Conservation (phyloP, 2,329 filamentous ascomycete genomes). For the Fusarium foetens region DNA sequence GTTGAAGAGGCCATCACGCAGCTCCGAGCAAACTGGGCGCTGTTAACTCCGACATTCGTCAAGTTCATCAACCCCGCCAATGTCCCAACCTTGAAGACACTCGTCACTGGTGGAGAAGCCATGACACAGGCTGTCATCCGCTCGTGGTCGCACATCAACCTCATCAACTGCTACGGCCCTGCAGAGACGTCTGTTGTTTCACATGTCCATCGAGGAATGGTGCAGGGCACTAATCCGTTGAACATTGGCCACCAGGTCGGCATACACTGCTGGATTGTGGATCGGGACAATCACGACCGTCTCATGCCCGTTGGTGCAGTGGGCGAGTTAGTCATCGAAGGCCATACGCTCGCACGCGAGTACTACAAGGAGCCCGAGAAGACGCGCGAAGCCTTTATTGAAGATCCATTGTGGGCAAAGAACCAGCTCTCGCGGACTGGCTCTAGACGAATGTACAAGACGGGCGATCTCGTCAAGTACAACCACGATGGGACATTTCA, state of each 20-base stretch:
- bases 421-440: background rate
- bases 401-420: slow-evolving; percentile 21
- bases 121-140: slow-evolving; percentile 36
- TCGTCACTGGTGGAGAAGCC: slow-evolving; percentile 41
- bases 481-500: slow-evolving; percentile 44
- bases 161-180: slow-evolving; percentile 40
- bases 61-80: slow-evolving; percentile 30
- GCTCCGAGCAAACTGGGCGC: slow-evolving; percentile 36
- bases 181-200: slow-evolving; percentile 40
- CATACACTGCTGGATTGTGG: slow-evolving; percentile 43
- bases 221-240: slow-evolving; percentile 28
- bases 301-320: slow-evolving; percentile 46
- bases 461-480: slow-evolving; percentile 38
- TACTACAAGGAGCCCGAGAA: slow-evolving; percentile 56
- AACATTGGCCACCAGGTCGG: slow-evolving; percentile 38
- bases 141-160: slow-evolving; percentile 39
- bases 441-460: slow-evolving; percentile 33
- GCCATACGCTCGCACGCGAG: slow-evolving; percentile 56
- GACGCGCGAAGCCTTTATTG: slow-evolving; percentile 48
- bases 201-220: slow-evolving; percentile 26
- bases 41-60: slow-evolving; percentile 35
- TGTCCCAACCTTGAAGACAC: slow-evolving; percentile 33
- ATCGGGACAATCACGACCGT: slow-evolving; percentile 39
- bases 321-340: slow-evolving; percentile 52
- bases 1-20: slow-evolving; percentile 37